phyloP scores from a whole-genome alignment of 352 stramenopile genomes.

The Pythium biforme region DNA sequence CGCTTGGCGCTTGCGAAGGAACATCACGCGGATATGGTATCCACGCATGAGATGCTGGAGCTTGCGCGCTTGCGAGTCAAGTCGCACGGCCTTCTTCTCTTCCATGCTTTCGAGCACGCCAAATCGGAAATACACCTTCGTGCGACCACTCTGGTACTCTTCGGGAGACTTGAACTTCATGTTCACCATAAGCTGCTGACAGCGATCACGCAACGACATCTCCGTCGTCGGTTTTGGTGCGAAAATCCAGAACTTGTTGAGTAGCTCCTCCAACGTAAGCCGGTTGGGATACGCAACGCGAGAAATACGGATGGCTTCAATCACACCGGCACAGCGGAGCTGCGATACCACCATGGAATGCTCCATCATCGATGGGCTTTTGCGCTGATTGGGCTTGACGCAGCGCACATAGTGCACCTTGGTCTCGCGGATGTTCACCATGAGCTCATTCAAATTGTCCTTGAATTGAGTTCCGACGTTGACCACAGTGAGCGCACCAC shows the following conservation, averaged over 20 bases:
- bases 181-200: conserved; percentile 56
- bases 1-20: conserved; percentile 60
- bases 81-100: conserved; percentile 48
- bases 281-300: conserved; percentile 97
- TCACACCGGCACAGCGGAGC: conserved; percentile 96
- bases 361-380: conserved; percentile 88
- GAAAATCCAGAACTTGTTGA: conserved; percentile 84
- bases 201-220: conserved; percentile 43
- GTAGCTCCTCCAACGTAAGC: conserved; percentile 81
- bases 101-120: conserved; percentile 81
- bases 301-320: conserved; percentile 98
- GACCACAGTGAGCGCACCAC: conserved; percentile 49
- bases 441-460: conserved; percentile 90
- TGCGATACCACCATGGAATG: conserved; percentile 94
- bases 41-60: conserved; percentile 77
- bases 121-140: conserved; percentile 81
- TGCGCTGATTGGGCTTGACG: conserved; percentile 98
- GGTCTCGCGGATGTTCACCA: conserved; percentile 92
- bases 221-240: conserved; percentile 33
- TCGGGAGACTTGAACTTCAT: conserved; percentile 63
- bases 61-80: conserved; percentile 61
- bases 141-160: conserved; percentile 75
- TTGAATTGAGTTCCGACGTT: conserved; percentile 87
- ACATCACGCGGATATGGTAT: conserved; percentile 56
- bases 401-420: conserved; percentile 99